These are phyloP conservation scores for Psilocybe tampanensis DNA, from an alignment of 768 basidiomycete species.

Conservation along the genomic window DNA sequence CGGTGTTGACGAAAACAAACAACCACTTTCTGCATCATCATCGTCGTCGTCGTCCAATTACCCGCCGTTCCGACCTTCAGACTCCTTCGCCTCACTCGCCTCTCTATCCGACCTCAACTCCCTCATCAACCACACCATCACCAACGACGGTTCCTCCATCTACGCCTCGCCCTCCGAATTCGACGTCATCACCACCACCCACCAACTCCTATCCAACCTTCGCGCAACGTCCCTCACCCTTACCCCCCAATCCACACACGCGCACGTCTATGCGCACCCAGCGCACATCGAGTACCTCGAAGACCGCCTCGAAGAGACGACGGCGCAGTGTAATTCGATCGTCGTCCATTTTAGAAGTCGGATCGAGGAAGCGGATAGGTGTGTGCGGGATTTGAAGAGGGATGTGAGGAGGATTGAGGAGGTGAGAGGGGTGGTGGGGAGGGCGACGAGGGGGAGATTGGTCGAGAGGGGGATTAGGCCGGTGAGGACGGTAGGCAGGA, in stretches of 20 bases:
- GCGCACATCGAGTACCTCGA: constrained; percentile 45
- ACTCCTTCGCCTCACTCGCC: constrained; percentile 52
- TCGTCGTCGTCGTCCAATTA: constrained; percentile 55
- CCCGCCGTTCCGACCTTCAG: constrained; percentile 50
- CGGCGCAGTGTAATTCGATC: constrained; percentile 46
- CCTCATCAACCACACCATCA: constrained; percentile 15
- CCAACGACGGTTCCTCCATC: constrained; percentile 34
- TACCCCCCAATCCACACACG: constrained; percentile 40
- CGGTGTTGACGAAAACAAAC: constrained; percentile 55
- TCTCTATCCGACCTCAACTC: constrained; percentile 43
- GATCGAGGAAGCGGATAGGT: constrained; percentile 51
- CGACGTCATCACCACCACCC: constrained; percentile 45
- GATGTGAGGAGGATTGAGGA: constrained; percentile 44
- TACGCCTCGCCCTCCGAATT: constrained; percentile 39
- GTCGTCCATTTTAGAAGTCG: constrained; percentile 55
- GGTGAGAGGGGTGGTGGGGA: constrained; percentile 45
- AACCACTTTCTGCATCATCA: constrained; percentile 47
- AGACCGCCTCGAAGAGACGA: constrained; percentile 48
- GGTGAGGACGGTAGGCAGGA: constrained; percentile 19
- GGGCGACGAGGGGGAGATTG: constrained; percentile 48
- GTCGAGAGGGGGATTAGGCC: constrained; percentile 35
- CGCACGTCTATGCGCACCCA: too few species aligned
- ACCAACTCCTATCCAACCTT: constrained; percentile 57
- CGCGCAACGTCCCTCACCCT: constrained; percentile 48
- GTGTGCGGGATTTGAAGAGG: constrained; percentile 49